Evolutionary conservation across 371 early-diverging fungal genomes (phyloP).

Genomic region (Mucor saturninus): DNA sequence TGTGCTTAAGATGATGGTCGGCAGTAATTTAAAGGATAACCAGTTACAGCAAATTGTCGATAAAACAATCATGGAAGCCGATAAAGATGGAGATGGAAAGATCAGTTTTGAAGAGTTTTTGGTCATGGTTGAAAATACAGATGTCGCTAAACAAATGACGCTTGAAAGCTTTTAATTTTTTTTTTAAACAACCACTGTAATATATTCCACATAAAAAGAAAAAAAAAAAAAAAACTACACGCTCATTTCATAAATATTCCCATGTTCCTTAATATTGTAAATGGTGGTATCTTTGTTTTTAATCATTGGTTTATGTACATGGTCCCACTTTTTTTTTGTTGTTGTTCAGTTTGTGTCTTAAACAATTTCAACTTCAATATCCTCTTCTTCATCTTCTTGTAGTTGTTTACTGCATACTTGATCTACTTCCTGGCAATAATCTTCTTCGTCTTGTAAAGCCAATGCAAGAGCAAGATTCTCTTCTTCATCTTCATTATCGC

Average conservation of each 20-base stretch:
- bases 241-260: not conserved
- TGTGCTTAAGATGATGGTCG: conserved; percentile 98
- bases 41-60: conserved; percentile 99
- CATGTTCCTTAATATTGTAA: no score
- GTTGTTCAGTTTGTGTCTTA: not conserved
- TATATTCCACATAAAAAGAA: not conserved
- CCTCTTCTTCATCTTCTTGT: conserved; percentile 19
- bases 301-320: no score
- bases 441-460: conserved; percentile 29
- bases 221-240: not conserved
- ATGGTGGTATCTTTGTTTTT: not conserved
- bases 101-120: conserved; percentile 96
- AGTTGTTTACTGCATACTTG: conserved; percentile 15
- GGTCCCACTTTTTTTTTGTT: not conserved
- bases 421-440: conserved; percentile 23
- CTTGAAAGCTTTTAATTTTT: conserved; percentile 67
- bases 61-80: conserved; percentile 98
- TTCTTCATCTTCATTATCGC: conserved; percentile 38
- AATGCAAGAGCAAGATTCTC: conserved; percentile 27
- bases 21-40: conserved; percentile 90
- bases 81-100: conserved; percentile 92
- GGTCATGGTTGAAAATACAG: conserved; percentile 89
- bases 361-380: conserved; percentile 23
- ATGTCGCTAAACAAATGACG: conserved; percentile 95
- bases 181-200: not conserved